These are phyloP conservation scores for Orbilia javanica DNA, from an alignment of 2,329 filamentous ascomycete species.

Conservation along the genomic window DNA sequence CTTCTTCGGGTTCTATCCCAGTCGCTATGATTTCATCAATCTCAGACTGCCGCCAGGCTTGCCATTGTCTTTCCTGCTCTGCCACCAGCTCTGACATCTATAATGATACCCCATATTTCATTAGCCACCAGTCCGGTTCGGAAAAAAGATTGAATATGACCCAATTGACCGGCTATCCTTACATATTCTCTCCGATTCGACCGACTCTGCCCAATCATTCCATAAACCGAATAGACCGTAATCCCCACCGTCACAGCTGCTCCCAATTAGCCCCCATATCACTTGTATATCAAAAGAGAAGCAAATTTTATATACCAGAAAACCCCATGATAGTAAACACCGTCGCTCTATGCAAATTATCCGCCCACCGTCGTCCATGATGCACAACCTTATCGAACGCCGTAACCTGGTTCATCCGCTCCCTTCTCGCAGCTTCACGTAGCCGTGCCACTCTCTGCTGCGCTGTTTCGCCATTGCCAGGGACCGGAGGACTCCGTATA, in stretches of 20 bases:
- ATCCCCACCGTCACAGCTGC: conserved; percentile 51
- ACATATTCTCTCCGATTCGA: conserved; percentile 57
- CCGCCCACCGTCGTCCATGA: conserved; percentile 71
- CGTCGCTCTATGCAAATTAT: conserved; percentile 73
- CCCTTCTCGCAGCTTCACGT: conserved; percentile 68
- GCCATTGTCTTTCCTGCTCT: conserved; percentile 50
- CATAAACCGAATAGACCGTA: conserved; percentile 53
- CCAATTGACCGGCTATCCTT: conserved; percentile 8
- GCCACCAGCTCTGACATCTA: conserved; percentile 23
- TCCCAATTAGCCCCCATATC: conserved; percentile 4
- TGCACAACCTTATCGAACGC: conserved; percentile 71
- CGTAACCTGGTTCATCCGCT: conserved; percentile 69
- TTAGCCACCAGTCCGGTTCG: not conserved
- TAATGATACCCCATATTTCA: not conserved
- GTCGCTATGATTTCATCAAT: conserved; percentile 47
- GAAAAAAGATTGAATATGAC: not conserved
- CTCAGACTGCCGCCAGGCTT: conserved; percentile 39
- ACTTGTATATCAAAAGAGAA: not conserved
- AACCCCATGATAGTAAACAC: conserved; percentile 73
- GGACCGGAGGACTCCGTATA: conserved; percentile 43
- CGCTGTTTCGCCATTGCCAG: conserved; percentile 66
- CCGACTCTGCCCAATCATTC: conserved; percentile 52
- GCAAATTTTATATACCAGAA: conserved; percentile 67
- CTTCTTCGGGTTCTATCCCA: conserved; percentile 45
- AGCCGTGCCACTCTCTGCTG: conserved; percentile 71